A percentile compares a stretch with the other conserved stretches of the same genome.
phyloP scores from a whole-genome alignment of 495 filamentous ascomycete genomes.

The Beverwykella pulmonaria region DNA sequence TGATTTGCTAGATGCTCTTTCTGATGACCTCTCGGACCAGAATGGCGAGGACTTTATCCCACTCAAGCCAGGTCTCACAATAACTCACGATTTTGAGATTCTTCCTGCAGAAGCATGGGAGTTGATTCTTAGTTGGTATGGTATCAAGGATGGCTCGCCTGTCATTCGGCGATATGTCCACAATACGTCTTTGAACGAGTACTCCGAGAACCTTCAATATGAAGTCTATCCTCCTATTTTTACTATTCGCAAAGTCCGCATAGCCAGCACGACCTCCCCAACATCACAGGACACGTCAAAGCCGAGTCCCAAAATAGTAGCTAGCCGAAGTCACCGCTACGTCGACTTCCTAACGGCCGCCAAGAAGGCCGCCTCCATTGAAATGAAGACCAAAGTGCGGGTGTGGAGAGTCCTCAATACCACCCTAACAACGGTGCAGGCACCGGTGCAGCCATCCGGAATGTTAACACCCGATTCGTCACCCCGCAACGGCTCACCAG shows the following conservation, averaged over 20 bases:
- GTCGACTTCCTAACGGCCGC: slow-evolving; percentile 72
- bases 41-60: slow-evolving; percentile 68
- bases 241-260: slow-evolving; percentile 77
- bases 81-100: slow-evolving; percentile 71
- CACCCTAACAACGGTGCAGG: slow-evolving; percentile 37
- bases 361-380: slow-evolving; percentile 67
- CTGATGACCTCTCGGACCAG: slow-evolving; percentile 54
- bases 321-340: slow-evolving; percentile 67
- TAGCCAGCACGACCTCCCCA: slow-evolving; percentile 60
- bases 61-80: slow-evolving; percentile 68
- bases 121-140: slow-evolving; percentile 78
- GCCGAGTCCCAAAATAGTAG: slow-evolving; percentile 62
- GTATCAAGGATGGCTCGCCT: slow-evolving; percentile 67
- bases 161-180: slow-evolving; percentile 76
- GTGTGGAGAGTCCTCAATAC: slow-evolving; percentile 71
- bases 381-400: slow-evolving; percentile 70
- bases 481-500: slow-evolving; percentile 53
- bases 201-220: slow-evolving; percentile 67
- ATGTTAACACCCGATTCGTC: slow-evolving; percentile 63
- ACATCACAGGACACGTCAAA: slow-evolving; percentile 55
- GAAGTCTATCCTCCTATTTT: slow-evolving; percentile 86
- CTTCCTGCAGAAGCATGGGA: slow-evolving; percentile 82
- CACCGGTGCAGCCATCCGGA: slow-evolving; percentile 47
- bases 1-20: slow-evolving; percentile 16
- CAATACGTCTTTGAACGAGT: slow-evolving; percentile 63